These are phyloP conservation scores for Picochlorum sp. DNA, from an alignment of 139 green algal genomes.

Conservation along the genomic window DNA sequence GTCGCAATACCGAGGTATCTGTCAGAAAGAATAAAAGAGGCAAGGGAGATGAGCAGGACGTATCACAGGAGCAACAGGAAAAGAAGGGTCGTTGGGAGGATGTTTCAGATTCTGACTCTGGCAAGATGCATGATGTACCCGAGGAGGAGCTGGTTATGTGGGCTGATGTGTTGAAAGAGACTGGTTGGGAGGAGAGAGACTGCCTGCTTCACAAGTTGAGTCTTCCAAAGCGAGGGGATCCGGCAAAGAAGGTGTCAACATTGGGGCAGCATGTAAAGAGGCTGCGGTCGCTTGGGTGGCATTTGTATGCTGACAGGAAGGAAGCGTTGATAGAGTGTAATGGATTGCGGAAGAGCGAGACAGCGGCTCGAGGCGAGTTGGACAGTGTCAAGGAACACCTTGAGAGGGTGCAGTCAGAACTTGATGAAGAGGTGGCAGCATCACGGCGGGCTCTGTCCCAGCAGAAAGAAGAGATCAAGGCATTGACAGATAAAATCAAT, in stretches of 20 bases:
- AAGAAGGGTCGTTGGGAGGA: too few species aligned
- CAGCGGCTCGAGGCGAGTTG: constrained; percentile 8
- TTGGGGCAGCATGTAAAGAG: constrained; percentile 33
- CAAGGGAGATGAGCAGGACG: too few species aligned
- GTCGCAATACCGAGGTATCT: too few species aligned
- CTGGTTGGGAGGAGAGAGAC: constrained; percentile 4
- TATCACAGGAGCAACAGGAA: too few species aligned
- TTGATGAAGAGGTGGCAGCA: constrained; percentile 15
- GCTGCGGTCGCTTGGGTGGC: constrained; percentile 35
- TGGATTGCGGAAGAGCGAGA: constrained; percentile 11
- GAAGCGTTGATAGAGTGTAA: background rate
- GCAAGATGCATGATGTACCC: background rate
- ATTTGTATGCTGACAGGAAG: constrained; percentile 17
- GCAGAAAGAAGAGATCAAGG: constrained; percentile 36
- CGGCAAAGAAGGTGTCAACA: constrained; percentile 29
- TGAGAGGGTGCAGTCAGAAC: background rate
- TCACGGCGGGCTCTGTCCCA: background rate
- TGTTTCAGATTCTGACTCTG: too few species aligned
- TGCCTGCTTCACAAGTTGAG: constrained; percentile 39
- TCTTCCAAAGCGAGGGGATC: constrained; percentile 37
- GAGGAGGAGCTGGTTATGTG: constrained; percentile 4
- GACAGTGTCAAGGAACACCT: constrained; percentile 1
- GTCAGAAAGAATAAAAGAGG: too few species aligned
- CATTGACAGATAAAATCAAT: constrained; percentile 16
- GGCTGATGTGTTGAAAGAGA: background rate